Conservation (phyloP, 164 flowering plant genomes). For the Taxillus chinensis region DNA sequence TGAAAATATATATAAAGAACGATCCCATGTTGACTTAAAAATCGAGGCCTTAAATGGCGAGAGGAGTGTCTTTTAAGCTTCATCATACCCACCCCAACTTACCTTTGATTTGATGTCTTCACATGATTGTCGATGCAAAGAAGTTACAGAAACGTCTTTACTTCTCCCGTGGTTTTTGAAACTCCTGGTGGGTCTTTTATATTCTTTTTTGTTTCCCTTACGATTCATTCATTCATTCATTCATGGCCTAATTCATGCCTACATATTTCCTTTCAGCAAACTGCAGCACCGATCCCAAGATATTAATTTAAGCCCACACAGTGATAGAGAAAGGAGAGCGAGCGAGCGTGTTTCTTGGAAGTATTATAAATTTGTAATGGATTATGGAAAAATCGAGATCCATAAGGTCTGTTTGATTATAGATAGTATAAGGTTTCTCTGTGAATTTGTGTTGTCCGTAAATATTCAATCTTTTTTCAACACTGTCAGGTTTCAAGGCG, state of each 20-base stretch:
- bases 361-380: constrained; percentile 15
- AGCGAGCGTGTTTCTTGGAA: no score
- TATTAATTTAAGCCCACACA: no score
- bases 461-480: neutral
- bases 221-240: constrained; percentile 10
- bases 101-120: constrained; percentile 8
- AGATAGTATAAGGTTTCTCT: no score
- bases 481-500: constrained; percentile 48
- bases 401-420: constrained; percentile 23
- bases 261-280: no score
- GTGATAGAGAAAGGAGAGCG: no score
- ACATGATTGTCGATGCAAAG: constrained; percentile 22
- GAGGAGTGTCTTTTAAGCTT: constrained; percentile 6
- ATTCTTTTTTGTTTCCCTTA: no score
- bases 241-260: neutral
- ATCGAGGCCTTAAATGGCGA: constrained; percentile 11
- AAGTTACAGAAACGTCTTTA: constrained; percentile 6
- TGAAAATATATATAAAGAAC: neutral
- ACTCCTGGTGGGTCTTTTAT: neutral
- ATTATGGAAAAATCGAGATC: constrained; percentile 33
- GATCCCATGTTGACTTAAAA: constrained; percentile 25
- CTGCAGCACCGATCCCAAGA: no score
- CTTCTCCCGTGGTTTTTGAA: constrained; percentile 13
- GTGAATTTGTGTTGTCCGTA: no score
- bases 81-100: constrained; percentile 6